Evolutionary conservation across 805 yeast species (phyloP), one percentile per base, ranked within the genome.

Genomic region (Sugiyamaella americana): DNA sequence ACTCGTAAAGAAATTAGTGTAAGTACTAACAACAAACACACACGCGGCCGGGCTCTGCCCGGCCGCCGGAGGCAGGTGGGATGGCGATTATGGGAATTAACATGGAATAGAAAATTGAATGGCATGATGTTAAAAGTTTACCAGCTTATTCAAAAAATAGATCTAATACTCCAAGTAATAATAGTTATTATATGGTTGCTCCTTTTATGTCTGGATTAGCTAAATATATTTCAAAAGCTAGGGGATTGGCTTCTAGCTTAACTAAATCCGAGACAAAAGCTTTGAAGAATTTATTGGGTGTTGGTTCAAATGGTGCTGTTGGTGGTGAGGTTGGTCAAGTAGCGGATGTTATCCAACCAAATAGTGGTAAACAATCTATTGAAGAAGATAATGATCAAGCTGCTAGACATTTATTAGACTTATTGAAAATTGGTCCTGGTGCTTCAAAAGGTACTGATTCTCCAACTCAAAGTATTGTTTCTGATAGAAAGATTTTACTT

Each of bases 1-100:
- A 95, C 87, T 1, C 76, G 96, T 58, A 85, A 85, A 62, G 99
- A 93, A 67, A 94, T 93, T 54, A 77, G 82, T 30, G 47, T 44
- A 44, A 23, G 47, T 44, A 11, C 13, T 26, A 8, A 16, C n/a
- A n/a, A 5, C 11, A 13, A 26, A 13, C 11, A 26, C 11, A 8
- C 32, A 26, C 32, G 32, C 11, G 32, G 32, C 13, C 32, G 8
- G 32, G 32, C 11, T 8, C 32, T 8, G 32, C 32, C 32, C 32
- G 13, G 32, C 32, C 32, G 32, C 32, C 32, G 32, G 32, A 26
- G 32, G 32, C 32, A 26, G 32, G 13, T 8, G 32, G 32, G 32
- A 26, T 8, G n/a, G 36, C 5, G 5, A 22, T 18, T 13, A 24
- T 18, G 13, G 13, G 13, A 24, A 26, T 26, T 26, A 26, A 26